phyloP scores from a whole-genome alignment of 1,284 basidiomycete genomes.

The Irpex rosettiformis region DNA sequence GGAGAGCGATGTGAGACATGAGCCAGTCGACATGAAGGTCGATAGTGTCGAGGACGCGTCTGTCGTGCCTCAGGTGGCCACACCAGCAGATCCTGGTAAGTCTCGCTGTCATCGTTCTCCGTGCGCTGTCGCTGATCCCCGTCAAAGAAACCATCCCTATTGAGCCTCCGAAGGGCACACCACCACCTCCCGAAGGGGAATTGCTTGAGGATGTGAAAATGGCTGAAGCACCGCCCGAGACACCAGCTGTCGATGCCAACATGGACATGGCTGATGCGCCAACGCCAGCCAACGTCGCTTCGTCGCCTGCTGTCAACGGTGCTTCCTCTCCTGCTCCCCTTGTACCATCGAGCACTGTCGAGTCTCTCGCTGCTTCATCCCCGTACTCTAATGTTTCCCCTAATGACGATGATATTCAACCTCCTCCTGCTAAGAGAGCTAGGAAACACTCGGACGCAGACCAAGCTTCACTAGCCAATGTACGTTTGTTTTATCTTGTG shows the following conservation, averaged over 20 bases:
- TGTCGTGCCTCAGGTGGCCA: conserved; percentile 38
- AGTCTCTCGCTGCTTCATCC: conserved; percentile 38
- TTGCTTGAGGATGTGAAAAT: conserved; percentile 51
- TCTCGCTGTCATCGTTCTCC: conserved; percentile 3
- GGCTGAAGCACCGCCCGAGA: conserved; percentile 31
- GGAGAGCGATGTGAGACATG: conserved; percentile 63
- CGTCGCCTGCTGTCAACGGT: conserved; percentile 33
- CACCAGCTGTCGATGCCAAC: conserved; percentile 35
- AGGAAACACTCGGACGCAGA: conserved; percentile 52
- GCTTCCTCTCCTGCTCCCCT: conserved; percentile 23
- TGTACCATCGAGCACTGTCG: conserved; percentile 34
- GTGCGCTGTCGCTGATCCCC: conserved; percentile 17
- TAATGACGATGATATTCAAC: conserved; percentile 44
- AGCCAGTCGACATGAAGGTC: conserved; percentile 46
- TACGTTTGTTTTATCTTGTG: conserved; percentile 48
- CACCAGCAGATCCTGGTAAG: conserved; percentile 49
- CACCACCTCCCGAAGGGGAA: conserved; percentile 45
- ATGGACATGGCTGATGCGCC: conserved; percentile 27
- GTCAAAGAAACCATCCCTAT: conserved; percentile 42
- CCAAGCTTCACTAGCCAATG: conserved; percentile 55
- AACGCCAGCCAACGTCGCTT: conserved; percentile 27
- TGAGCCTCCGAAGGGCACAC: conserved; percentile 41
- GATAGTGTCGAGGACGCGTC: conserved; percentile 40
- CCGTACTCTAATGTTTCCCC: conserved; percentile 39
- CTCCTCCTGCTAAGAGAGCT: conserved; percentile 68